phyloP scores from a whole-genome alignment of 176 grass and related monocot genomes.

The Zoysia japonica region DNA sequence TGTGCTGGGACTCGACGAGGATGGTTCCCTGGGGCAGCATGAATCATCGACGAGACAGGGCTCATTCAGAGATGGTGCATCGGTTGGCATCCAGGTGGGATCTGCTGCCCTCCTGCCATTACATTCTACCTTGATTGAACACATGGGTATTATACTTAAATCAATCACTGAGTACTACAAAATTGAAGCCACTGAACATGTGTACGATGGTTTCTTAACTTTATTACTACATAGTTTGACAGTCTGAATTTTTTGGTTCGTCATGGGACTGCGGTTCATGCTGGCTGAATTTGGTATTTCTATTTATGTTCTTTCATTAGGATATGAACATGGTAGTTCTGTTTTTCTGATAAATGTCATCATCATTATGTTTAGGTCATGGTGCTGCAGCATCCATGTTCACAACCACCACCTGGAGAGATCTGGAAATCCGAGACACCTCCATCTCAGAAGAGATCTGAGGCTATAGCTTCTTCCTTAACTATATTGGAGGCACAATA shows the following conservation, averaged over 20 bases:
- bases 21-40: constrained; percentile 50
- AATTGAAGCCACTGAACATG: constrained; percentile 10
- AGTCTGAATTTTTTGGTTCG: constrained; percentile 26
- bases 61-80: constrained; percentile 32
- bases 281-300: background rate
- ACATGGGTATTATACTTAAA: constrained; percentile 4
- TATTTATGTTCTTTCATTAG: constrained; percentile 13
- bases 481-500: constrained; percentile 88
- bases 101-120: constrained; percentile 18
- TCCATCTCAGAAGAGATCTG: constrained; percentile 77
- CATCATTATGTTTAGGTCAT: constrained; percentile 34
- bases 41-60: constrained; percentile 43
- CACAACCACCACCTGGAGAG: constrained; percentile 32
- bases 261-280: background rate
- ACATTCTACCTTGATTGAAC: constrained; percentile 21
- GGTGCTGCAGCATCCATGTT: constrained; percentile 43
- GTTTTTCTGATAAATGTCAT: constrained; percentile 14
- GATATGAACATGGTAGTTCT: background rate
- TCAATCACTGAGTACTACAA: background rate
- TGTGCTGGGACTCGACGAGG: constrained; percentile 92
- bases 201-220: constrained; percentile 36
- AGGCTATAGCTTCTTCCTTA: constrained; percentile 86
- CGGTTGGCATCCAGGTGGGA: constrained; percentile 57
- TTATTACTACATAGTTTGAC: background rate
- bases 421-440: constrained; percentile 63